These are phyloP conservation scores for Ocimum tenuiflorum DNA, from an alignment of 257 asterid species.

Conservation along the genomic window DNA sequence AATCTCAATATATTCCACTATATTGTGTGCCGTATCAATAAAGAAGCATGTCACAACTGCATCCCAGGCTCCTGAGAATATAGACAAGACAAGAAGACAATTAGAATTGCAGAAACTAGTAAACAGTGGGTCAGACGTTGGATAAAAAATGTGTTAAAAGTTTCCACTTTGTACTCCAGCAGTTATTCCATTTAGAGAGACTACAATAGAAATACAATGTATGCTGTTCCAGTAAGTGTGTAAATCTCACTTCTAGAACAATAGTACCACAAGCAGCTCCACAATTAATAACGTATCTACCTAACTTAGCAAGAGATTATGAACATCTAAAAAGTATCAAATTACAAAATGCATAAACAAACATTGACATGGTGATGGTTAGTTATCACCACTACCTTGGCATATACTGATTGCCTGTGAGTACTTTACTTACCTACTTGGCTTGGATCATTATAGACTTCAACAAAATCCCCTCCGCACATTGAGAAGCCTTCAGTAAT, in stretches of 20 bases:
- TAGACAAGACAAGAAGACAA: not conserved
- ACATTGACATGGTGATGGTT: not conserved
- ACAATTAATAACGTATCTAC: not conserved
- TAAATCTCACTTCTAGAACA: not conserved
- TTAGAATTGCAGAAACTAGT: not conserved
- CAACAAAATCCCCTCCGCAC: conserved; percentile 99
- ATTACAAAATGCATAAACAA: not conserved
- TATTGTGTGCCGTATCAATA: conserved; percentile 95
- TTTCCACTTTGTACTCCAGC: not conserved
- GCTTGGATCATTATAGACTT: conserved; percentile 83
- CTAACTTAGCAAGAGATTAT: not conserved
- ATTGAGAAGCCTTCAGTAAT: conserved; percentile 93
- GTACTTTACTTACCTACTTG: conserved; percentile 57
- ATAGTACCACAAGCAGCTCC: not conserved
- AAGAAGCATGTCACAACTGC: conserved; percentile 96
- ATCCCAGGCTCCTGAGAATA: conserved; percentile 86
- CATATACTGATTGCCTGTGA: conserved; percentile 1
- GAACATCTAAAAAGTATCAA: not conserved
- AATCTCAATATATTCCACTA: conserved; percentile 82
- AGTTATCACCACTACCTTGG: conserved; percentile 11
- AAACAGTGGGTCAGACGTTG: conserved; percentile 3
- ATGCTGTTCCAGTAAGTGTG: not conserved
- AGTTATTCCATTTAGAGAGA: not conserved
- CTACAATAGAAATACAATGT: not conserved
- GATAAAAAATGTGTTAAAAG: not conserved